These are phyloP conservation scores for Stephanodiscus minutulus DNA, from an alignment of 108 stramenopile genomes.

Conservation along the genomic window DNA sequence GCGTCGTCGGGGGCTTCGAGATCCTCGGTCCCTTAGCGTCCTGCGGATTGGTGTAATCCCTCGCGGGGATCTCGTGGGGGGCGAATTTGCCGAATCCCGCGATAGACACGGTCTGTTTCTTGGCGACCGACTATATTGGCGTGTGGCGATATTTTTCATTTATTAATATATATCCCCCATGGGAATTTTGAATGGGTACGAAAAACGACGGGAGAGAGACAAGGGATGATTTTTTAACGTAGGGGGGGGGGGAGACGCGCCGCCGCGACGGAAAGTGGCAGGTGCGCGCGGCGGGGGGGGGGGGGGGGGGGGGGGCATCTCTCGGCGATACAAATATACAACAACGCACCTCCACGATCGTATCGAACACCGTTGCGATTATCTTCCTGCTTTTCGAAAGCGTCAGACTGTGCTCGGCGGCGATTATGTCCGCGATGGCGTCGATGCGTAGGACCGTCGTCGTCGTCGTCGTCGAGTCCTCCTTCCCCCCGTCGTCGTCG, in stretches of 20 bases:
- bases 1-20: background rate
- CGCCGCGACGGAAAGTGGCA: no score
- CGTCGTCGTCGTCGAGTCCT: no score
- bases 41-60: background rate
- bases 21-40: background rate
- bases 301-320: no score
- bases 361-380: background rate
- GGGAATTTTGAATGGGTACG: no score
- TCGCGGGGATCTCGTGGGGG: background rate
- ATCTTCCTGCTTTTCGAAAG: background rate
- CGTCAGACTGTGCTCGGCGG: background rate
- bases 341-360: constrained; percentile 4
- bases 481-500: background rate
- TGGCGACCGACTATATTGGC: background rate
- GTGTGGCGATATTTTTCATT: no score
- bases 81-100: background rate
- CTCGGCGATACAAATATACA: no score
- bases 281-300: no score
- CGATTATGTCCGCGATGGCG: background rate
- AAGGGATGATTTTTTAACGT: no score
- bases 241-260: no score
- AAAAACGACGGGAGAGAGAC: no score
- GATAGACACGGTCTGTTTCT: background rate
- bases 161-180: no score
- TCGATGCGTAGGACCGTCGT: background rate